Evolutionary conservation across 2,329 filamentous ascomycete species (phyloP).

Genomic region (Fusarium sp.): DNA sequence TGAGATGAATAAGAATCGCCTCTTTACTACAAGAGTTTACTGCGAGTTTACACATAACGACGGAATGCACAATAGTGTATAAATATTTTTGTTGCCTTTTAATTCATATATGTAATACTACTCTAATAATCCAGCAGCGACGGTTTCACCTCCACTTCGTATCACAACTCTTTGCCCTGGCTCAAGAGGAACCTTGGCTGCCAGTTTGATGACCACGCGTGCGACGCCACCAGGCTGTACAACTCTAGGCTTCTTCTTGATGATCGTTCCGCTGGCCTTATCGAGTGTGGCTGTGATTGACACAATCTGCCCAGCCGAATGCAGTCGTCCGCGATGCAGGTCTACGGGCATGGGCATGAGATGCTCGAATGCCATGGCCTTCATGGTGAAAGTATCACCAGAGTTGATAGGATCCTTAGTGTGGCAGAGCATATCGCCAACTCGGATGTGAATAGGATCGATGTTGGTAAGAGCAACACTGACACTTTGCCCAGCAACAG

Average conservation of each 20-base stretch:
- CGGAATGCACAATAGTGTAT: not conserved
- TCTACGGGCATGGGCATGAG: conserved; percentile 90
- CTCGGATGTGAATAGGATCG: conserved; percentile 82
- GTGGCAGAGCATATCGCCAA: conserved; percentile 88
- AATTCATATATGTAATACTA: conserved; percentile 47
- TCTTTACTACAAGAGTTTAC: not conserved
- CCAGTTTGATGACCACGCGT: conserved; percentile 79
- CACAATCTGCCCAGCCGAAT: conserved; percentile 79
- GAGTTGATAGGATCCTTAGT: conserved; percentile 74
- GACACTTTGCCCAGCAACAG: conserved; percentile 90
- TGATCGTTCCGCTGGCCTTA: conserved; percentile 77
- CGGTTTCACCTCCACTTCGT: conserved; percentile 81
- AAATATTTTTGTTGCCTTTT: not conserved
- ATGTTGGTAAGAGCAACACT: conserved; percentile 87
- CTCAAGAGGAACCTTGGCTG: conserved; percentile 81
- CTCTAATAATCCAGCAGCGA: conserved; percentile 89
- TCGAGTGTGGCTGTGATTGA: conserved; percentile 80
- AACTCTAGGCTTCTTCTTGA: conserved; percentile 87
- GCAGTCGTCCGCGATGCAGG: conserved; percentile 85
- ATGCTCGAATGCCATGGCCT: conserved; percentile 89
- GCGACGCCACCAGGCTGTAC: conserved; percentile 84
- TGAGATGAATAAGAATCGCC: not conserved
- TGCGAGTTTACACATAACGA: not conserved
- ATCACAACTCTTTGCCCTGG: conserved; percentile 83
- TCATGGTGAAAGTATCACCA: conserved; percentile 79